phyloP scores from a whole-genome alignment of 257 asterid species.

The Ballota nigra region DNA sequence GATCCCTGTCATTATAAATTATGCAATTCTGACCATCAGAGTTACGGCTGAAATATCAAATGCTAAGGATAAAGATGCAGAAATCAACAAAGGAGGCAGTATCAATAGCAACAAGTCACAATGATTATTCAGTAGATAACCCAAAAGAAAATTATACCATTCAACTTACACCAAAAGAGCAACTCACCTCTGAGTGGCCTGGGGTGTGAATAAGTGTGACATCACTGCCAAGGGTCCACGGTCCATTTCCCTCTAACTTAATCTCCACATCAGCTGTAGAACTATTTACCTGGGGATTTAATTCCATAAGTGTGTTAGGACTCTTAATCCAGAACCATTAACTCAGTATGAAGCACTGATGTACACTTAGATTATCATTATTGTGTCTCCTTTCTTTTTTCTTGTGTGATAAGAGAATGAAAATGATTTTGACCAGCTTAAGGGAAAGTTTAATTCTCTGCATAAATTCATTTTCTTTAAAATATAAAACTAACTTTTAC shows the following conservation, averaged over 20 bases:
- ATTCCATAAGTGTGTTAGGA: constrained; percentile 7
- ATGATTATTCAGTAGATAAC: neutral
- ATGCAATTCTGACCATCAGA: constrained; percentile 17
- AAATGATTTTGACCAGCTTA: neutral
- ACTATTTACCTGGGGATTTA: constrained; percentile 39
- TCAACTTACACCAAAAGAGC: neutral
- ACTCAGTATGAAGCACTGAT: neutral
- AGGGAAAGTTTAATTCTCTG: neutral
- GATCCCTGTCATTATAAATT: constrained; percentile 53
- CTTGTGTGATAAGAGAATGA: neutral
- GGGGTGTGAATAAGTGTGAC: constrained; percentile 62
- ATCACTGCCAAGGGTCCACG: constrained; percentile 60
- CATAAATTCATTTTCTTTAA: neutral
- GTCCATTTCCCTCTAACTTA: constrained; percentile 64
- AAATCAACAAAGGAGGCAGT: neutral
- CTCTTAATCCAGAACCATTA: neutral
- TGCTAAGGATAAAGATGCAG: constrained; percentile 8
- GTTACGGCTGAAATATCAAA: neutral
- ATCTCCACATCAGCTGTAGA: constrained; percentile 60
- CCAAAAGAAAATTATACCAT: neutral
- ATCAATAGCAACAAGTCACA: constrained; percentile 11
- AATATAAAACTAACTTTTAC: too few species aligned
- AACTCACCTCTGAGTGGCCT: constrained; percentile 61
- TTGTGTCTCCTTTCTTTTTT: too few species aligned
- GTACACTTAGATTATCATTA: neutral